Evolutionary conservation across 352 stramenopile species (phyloP), one percentile per base, ranked within the genome.

Genomic region (Peronosclerospora sorghi): DNA sequence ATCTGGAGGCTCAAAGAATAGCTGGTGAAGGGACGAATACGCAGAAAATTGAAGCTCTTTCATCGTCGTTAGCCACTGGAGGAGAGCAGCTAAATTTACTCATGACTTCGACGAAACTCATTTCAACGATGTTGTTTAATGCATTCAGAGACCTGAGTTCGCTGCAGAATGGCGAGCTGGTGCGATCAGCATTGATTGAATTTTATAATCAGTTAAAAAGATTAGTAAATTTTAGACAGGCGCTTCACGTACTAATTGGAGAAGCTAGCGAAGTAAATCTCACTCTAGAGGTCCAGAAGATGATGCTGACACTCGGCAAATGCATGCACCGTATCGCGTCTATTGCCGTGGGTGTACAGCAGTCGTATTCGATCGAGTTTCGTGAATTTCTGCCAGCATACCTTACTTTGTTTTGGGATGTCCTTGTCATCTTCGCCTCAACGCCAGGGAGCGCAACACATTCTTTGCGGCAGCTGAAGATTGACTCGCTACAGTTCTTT

Each of bases 291-390:
- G 26, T 50, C 7, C 32, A 56, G 21, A 24, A 59, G 20, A 27
- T 30, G 14, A 42, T 59, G n/a, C 20, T 41, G 28, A 47, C 34
- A 14, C 49, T 83, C 5, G 68, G 89, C 54, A 87, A 87, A 29
- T 71, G 74, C 34, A 66, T 74, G 56, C 72, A 75, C 29, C 67
- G 70, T 12, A 66, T 84, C 42, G 73, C 80, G 0, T 59, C 38
- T 2, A 70, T 88, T 30, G 60, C 89, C 18, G 74, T 87, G 19
- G 72, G 53, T 6, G 51, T 86, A 7, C 80, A 93, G 42, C 82
- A 86, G 30, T 61, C 72, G 46, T 86, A 93, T 54, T 61, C 80
- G 29, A 77, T 93, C 47, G 80, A 90, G 61, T 93, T 90, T 44
- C 77, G 80, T 15, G 64, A 77, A 17, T 88, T 87, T 43, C 38